Base-by-base conservation (phyloP, 768 basidiomycete genomes). In the Pisolithus microcarpus region DNA sequence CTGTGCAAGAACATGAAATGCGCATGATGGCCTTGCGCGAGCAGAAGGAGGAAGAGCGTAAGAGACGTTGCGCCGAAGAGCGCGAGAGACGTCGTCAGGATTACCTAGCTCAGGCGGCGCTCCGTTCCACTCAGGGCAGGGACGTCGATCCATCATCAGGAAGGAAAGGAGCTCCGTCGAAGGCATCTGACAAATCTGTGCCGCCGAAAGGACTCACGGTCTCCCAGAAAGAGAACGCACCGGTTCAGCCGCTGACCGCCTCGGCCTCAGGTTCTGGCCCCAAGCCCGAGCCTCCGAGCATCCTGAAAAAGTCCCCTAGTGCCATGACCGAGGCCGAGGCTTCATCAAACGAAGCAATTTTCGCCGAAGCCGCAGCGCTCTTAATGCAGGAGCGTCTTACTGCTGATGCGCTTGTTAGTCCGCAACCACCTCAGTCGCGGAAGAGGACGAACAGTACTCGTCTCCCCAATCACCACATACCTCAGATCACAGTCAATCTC, bases 11-110 rank as follows among this genome's bases (percentile, higher is more conserved):
- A 26, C 66, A 67, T 49, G 67, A 67, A 45, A 45, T 64, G 37
- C 59, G 50, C 52, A 67, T 67, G 65, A 61, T 67, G 58, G 59
- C 51, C 7, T 62, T 67, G 24, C 65, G 65, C 30, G 65, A 68
- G 16, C 63, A 62, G 7, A 67, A 67, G 52, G 65, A 67, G 38
- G 56, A 63, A 13, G 61, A 65, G 11, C 63, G 67, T 31, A 67
- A 67, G 57, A 59, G 44, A 30, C 63, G 61, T 8, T 66, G 63
- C 6, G 61, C 58, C 0, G 55, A 61, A 48, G 65, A 67, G 24
- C 60, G 65, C 0, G 66, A 67, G 11, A 62, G 45, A 23, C 60
- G 65, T 8, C 51, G 52, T 16, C 26, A 58, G 36, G 61, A 66
- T 11, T 61, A 53, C 10, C 49, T 65, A 7, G 57, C 56, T 0